Conservation (phyloP, 257 asterid genomes). For the Ballota nigra region DNA sequence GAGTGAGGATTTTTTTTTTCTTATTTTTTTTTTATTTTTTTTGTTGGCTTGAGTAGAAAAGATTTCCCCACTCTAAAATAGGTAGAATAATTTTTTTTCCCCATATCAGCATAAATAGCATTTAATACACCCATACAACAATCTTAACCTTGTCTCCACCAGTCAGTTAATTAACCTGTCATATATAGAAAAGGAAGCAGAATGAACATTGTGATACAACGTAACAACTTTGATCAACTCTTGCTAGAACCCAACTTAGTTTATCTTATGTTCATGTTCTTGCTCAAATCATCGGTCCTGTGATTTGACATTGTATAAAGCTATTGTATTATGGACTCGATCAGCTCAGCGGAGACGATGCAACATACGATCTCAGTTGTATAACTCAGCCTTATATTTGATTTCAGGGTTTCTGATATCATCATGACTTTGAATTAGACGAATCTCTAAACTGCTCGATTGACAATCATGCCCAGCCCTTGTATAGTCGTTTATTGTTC, state of each 20-base stretch:
- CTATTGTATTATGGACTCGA: not conserved
- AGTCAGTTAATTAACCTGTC: not conserved
- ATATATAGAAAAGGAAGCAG: not conserved
- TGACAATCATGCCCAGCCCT: slow-evolving; percentile 79
- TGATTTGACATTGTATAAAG: not conserved
- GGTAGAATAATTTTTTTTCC: too few species aligned
- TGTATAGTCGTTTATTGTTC: slow-evolving; percentile 72
- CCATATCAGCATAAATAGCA: too few species aligned
- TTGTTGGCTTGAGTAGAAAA: too few species aligned
- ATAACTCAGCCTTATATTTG: slow-evolving; percentile 69
- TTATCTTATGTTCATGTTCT: not conserved
- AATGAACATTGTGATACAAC: not conserved
- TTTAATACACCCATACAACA: not conserved
- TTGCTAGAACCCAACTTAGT: not conserved
- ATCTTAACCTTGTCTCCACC: not conserved
- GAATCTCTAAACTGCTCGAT: slow-evolving; percentile 92
- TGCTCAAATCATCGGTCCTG: not conserved
- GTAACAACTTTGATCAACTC: not conserved
- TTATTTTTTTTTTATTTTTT: too few species aligned
- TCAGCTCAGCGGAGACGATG: not conserved
- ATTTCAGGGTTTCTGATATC: slow-evolving; percentile 86
- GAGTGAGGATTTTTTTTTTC: too few species aligned
- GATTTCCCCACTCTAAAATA: too few species aligned
- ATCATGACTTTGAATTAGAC: slow-evolving; percentile 88
- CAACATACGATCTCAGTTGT: slow-evolving; percentile 31